Evolutionary conservation across 2,329 filamentous ascomycete genomes (phyloP).

Genomic region (Colletotrichum paranaense): DNA sequence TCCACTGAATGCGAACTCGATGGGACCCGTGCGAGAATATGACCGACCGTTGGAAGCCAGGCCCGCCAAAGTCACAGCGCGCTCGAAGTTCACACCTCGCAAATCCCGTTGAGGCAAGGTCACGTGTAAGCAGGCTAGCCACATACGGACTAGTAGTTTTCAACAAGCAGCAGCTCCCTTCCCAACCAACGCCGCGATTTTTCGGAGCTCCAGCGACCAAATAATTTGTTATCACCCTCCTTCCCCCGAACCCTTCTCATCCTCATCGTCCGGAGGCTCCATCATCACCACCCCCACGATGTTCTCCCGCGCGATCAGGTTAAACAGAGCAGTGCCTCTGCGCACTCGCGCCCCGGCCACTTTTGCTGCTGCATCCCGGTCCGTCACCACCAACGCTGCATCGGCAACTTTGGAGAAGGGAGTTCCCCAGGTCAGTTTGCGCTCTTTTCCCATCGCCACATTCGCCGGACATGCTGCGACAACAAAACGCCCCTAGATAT

Average conservation of each 20-base stretch:
- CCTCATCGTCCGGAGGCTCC: constrained; percentile 47
- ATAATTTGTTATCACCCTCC: constrained; percentile 43
- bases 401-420: constrained; percentile 88
- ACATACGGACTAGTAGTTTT: constrained; percentile 44
- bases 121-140: constrained; percentile 43
- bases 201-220: constrained; percentile 52
- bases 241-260: constrained; percentile 42
- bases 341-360: constrained; percentile 59
- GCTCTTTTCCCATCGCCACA: constrained; percentile 29
- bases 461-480: not conserved
- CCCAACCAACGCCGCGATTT: constrained; percentile 56
- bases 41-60: constrained; percentile 30
- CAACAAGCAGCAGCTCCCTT: constrained; percentile 48
- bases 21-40: constrained; percentile 5
- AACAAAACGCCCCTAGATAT: not conserved
- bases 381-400: constrained; percentile 95
- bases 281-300: constrained; percentile 57
- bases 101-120: constrained; percentile 38
- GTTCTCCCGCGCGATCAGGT: constrained; percentile 78
- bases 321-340: constrained; percentile 70
- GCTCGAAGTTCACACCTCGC: constrained; percentile 14
- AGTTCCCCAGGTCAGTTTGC: constrained; percentile 59
- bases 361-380: constrained; percentile 68
- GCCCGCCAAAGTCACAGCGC: constrained; percentile 16
- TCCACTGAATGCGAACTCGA: constrained; percentile 7